phyloP scores from a whole-genome alignment of 1,284 basidiomycete genomes.

The Sporisorium exsertum region DNA sequence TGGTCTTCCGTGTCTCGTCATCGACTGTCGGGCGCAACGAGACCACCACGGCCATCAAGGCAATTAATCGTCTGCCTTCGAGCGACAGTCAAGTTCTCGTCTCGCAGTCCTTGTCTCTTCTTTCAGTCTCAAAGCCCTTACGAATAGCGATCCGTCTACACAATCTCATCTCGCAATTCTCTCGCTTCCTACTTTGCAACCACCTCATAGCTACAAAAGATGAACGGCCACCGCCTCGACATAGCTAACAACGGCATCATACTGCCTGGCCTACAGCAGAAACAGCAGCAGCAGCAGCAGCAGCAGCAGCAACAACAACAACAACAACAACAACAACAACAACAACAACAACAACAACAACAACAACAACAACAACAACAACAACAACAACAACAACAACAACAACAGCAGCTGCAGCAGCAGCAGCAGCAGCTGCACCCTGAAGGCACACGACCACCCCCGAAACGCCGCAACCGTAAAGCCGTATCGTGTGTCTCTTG shows the following conservation, averaged over 20 bases:
- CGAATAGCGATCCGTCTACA: too few species aligned
- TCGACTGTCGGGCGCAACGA: not conserved
- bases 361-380: too few species aligned
- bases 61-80: not conserved
- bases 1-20: not conserved
- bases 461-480: slow-evolving; percentile 61
- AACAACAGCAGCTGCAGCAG: slow-evolving; percentile 12
- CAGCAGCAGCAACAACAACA: too few species aligned
- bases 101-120: not conserved
- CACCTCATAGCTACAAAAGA: not conserved
- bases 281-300: not conserved
- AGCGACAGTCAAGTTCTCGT: not conserved
- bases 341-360: too few species aligned
- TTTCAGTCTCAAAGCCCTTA: not conserved
- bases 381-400: slow-evolving; percentile 17
- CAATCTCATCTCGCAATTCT: not conserved
- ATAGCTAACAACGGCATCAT: slow-evolving; percentile 14
- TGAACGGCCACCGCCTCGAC: slow-evolving; percentile 26
- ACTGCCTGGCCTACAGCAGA: slow-evolving; percentile 19
- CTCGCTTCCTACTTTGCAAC: not conserved
- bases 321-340: too few species aligned
- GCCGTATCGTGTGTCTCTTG: slow-evolving; percentile 63
- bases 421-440: slow-evolving; percentile 17
- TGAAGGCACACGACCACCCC: slow-evolving; percentile 42
- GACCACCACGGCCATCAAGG: slow-evolving; percentile 1